Evolutionary conservation across 1,139 yeast genomes (phyloP).

Genomic region (Saccharomyces hybrid): DNA sequence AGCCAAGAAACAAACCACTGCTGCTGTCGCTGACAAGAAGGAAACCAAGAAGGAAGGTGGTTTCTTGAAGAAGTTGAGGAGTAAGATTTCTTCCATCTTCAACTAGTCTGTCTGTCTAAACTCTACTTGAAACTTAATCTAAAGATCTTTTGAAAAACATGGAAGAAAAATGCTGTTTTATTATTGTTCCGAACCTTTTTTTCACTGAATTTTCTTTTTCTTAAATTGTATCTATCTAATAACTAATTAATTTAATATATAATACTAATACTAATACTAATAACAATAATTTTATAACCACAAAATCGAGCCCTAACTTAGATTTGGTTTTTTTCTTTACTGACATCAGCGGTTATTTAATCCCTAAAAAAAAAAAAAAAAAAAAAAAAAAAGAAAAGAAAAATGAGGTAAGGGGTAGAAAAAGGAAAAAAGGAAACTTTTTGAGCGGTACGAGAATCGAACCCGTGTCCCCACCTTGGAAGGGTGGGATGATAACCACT

Average conservation of each 20-base stretch:
- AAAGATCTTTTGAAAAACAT: not conserved
- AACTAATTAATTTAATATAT: slow-evolving; percentile 4
- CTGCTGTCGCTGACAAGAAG: slow-evolving; percentile 13
- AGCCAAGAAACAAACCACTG: slow-evolving; percentile 6
- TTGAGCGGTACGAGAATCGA: slow-evolving; percentile 35
- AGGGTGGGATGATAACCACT: slow-evolving; percentile 35
- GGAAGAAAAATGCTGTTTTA: not conserved
- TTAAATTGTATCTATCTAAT: slow-evolving; percentile 2
- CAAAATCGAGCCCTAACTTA: not conserved
- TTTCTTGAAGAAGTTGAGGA: slow-evolving; percentile 4
- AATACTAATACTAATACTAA: not conserved
- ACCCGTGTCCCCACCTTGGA: slow-evolving; percentile 36
- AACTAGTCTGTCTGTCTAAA: not conserved
- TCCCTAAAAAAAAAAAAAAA: not conserved
- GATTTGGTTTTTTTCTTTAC: too few species aligned
- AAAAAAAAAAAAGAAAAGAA: too few species aligned
- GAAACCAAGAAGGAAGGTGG: slow-evolving; percentile 19
- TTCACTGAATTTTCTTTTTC: not conserved
- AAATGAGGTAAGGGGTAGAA: not conserved
- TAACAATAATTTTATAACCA: not conserved
- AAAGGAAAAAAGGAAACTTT: slow-evolving; percentile 8
- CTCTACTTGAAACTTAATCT: not conserved
- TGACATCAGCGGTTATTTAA: not conserved
- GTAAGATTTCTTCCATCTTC: slow-evolving; percentile 3
- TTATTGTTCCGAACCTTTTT: not conserved